Evolutionary conservation across 2,329 filamentous ascomycete genomes (phyloP), one percentile per base, ranked within the genome.

Genomic region (Dactylonectria macrodidyma): DNA sequence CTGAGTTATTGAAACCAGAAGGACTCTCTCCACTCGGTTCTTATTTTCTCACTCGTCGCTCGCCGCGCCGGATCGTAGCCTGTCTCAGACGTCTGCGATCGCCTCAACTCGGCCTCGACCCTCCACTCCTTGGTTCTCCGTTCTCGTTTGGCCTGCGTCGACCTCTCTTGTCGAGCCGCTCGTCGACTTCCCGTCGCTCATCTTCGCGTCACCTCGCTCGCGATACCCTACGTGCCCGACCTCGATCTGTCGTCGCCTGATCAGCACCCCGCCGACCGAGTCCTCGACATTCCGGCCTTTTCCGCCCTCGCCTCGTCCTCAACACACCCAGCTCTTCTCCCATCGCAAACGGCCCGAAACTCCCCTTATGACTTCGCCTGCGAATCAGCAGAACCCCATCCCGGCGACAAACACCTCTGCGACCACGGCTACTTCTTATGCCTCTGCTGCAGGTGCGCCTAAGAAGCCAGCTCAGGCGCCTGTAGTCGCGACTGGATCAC

Each of bases 381-480:
- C 84, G 74, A 85, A 82, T 79, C 82, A 86, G 82, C 84, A 86
- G 80, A 86, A 83, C 78, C 79, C 83, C 79, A 86, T 81, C 77
- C 82, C 86, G 87, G 88, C 88, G 85, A 85, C 86, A 78, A 88
- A 84, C 82, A 83, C 84, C 81, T 84, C 86, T 82, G 84, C 87
- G 80, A 84, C 87, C 79, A 85, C 87, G 81, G 85, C 87, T 81
- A 79, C 83, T 81, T 91, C 89, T 80, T 91, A 91, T 89, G 89
- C 89, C 85, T 90, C 89, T 77, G 89, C 89, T 84, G 89, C 86
- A 80, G 85, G 87, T 84, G 86, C 87, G 82, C 84, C 85, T 73
- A 90, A 90, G 85, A 91, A 91, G 86, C 83, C 84, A 80, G 83
- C 86, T 78, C 84, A 88, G 81, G 86, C 88, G 82, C 87, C 89